Base-by-base conservation (phyloP, 2,329 filamentous ascomycete genomes). In the Monilinia polystroma region DNA sequence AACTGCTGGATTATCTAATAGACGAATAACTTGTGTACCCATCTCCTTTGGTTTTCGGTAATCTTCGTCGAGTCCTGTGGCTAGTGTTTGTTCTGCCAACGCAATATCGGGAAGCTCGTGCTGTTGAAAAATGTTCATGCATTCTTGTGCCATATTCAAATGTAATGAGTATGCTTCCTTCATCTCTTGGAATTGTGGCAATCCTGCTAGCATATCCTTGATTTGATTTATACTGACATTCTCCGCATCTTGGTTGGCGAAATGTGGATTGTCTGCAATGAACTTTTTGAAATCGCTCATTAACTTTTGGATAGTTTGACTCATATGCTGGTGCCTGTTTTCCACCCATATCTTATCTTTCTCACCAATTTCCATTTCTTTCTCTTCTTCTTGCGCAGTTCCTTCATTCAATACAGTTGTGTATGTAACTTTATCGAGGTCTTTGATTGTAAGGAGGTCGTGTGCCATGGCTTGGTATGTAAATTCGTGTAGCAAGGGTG, bases 391-490 rank as follows among this genome's bases (percentile, higher is more conserved):
- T 53, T 89, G 86, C 0, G 82, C 79, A 4, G 85, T 83, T 12
- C 90, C 91, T 72, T 93, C 87, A 71, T 96, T 95, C 70, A 95
- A 82, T 2, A 85, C 81, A 63, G 93, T 93, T 71, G 88, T 89
- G 76, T 93, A 99, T 0, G 90, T 92, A 12, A 96, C 85, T 77
- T 95, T 97, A 71, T 97, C 93, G 32, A 86, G 89, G 64, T 98
- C 95, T 73, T 90, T 88, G 75, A 99, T 92, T 0, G 90, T 90
- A 41, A 99, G 81, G 11, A 99, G 81, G 76, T 99, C 95, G 77
- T 97, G 92, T 4, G 92, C 94, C 94, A 99, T 98, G 62, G 95
- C 93, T 78, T 99, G 95, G 77, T 98, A 99, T 16, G 95, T 97
- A 76, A 99, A 97, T 75, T 99, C 95, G 79, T 99, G 95, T 4